Conservation (phyloP, 2,329 filamentous ascomycete genomes). For the Exserohilum rostratum region DNA sequence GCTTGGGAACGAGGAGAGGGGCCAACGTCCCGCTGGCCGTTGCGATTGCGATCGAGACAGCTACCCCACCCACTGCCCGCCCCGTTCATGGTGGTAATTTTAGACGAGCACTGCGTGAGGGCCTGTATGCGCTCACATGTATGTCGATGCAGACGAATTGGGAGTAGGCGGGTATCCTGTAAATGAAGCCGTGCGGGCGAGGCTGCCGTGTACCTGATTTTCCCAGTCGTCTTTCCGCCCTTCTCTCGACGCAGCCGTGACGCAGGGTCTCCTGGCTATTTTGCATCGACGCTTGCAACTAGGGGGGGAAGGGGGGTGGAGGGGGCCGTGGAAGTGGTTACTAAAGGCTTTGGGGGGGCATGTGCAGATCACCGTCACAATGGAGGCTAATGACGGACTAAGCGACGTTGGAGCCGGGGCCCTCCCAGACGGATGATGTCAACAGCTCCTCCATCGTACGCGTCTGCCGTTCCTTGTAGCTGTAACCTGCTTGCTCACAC, state of each 20-base stretch:
- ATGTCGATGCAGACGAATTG: no score
- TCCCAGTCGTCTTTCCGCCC: slow-evolving; percentile 1
- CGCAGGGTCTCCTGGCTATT: slow-evolving; percentile 14
- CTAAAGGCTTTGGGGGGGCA: slow-evolving; percentile 6
- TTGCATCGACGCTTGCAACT: slow-evolving; percentile 1
- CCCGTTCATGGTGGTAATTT: slow-evolving; percentile 3
- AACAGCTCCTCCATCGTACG: slow-evolving; percentile 4
- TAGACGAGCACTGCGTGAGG: neutral
- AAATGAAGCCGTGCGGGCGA: slow-evolving; percentile 4
- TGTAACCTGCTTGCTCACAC: slow-evolving; percentile 13
- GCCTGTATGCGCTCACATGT: neutral
- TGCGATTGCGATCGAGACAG: slow-evolving; percentile 8
- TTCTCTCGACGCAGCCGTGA: neutral
- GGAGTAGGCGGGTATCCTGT: neutral
- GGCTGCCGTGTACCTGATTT: slow-evolving; percentile 1
- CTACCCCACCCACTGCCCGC: neutral
- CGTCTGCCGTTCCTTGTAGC: slow-evolving; percentile 9
- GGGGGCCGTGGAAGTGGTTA: slow-evolving; percentile 12
- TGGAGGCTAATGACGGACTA: slow-evolving; percentile 14
- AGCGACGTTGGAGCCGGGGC: slow-evolving; percentile 19
- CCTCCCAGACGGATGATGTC: slow-evolving; percentile 14
- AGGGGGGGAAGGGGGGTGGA: neutral
- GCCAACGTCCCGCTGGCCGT: slow-evolving; percentile 18
- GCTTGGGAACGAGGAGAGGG: slow-evolving; percentile 8
- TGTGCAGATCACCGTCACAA: slow-evolving; percentile 18